These are phyloP conservation scores for Melanomma pulvis-pyrius DNA, from an alignment of 495 filamentous ascomycete species.

Conservation along the genomic window DNA sequence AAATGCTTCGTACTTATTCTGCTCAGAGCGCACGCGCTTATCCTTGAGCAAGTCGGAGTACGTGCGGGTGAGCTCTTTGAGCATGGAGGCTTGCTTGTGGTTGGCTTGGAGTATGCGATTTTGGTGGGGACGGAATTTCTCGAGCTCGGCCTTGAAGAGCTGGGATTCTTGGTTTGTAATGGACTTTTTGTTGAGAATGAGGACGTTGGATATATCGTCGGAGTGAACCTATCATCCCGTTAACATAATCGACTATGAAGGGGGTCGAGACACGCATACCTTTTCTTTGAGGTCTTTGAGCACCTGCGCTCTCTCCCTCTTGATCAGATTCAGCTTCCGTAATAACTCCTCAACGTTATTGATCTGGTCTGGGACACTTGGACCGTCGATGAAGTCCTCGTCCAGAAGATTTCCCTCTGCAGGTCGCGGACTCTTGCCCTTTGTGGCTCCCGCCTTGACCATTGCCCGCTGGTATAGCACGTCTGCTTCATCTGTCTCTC, in stretches of 20 bases:
- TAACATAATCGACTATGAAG: slow-evolving; percentile 5
- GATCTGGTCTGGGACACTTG: slow-evolving; percentile 88
- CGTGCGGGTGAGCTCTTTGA: slow-evolving; percentile 90
- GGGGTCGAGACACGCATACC: slow-evolving; percentile 53
- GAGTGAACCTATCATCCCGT: slow-evolving; percentile 70
- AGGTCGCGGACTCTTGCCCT: slow-evolving; percentile 63
- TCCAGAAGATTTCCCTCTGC: slow-evolving; percentile 81
- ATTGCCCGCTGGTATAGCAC: slow-evolving; percentile 84
- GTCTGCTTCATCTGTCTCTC: slow-evolving; percentile 85
- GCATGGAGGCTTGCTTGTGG: slow-evolving; percentile 88
- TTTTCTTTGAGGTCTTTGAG: slow-evolving; percentile 97
- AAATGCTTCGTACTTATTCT: slow-evolving; percentile 89
- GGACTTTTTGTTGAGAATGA: slow-evolving; percentile 96
- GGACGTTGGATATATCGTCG: slow-evolving; percentile 94
- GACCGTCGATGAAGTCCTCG: slow-evolving; percentile 73
- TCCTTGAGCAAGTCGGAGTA: slow-evolving; percentile 91
- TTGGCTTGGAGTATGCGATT: slow-evolving; percentile 86
- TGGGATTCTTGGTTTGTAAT: slow-evolving; percentile 85
- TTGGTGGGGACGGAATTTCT: slow-evolving; percentile 95
- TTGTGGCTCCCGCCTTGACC: slow-evolving; percentile 65
- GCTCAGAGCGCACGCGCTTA: slow-evolving; percentile 88
- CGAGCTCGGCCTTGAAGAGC: slow-evolving; percentile 89
- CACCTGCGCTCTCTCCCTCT: slow-evolving; percentile 85
- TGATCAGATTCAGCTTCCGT: slow-evolving; percentile 88
- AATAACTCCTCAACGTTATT: slow-evolving; percentile 84